These are phyloP conservation scores for Alternaria ethzedia DNA, from an alignment of 2,329 filamentous ascomycete genomes.

Conservation along the genomic window DNA sequence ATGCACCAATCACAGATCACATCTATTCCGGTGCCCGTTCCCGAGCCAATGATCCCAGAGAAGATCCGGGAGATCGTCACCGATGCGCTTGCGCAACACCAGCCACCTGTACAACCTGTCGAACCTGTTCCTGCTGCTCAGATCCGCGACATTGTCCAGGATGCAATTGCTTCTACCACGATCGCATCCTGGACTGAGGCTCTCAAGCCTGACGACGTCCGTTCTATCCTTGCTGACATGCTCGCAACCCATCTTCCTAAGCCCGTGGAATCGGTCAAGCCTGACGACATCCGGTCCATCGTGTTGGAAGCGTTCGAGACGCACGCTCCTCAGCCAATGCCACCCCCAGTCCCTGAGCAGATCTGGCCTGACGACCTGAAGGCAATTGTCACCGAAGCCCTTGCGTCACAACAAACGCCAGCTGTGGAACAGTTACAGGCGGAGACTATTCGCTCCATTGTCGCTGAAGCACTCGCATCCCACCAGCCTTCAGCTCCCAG, in stretches of 20 bases:
- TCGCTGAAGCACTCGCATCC: slow-evolving; percentile 36
- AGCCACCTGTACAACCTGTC: slow-evolving; percentile 31
- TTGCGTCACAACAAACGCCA: slow-evolving; percentile 51
- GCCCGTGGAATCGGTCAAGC: slow-evolving; percentile 21
- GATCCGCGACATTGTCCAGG: slow-evolving; percentile 66
- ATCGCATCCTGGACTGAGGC: slow-evolving; percentile 26
- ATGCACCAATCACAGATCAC: slow-evolving; percentile 49
- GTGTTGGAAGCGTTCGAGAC: slow-evolving; percentile 39
- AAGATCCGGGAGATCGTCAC: slow-evolving; percentile 69
- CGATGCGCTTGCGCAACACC: slow-evolving; percentile 65
- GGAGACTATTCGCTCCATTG: slow-evolving; percentile 35
- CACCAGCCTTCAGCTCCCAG: slow-evolving; percentile 26
- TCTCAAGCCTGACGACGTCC: slow-evolving; percentile 38
- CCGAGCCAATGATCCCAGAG: slow-evolving; percentile 61
- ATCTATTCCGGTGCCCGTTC: slow-evolving; percentile 33
- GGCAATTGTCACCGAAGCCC: slow-evolving; percentile 63
- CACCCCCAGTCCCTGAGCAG: slow-evolving; percentile 35
- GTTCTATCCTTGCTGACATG: slow-evolving; percentile 33
- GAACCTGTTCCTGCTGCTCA: slow-evolving; percentile 67
- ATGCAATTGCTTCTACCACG: slow-evolving; percentile 64
- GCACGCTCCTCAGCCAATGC: slow-evolving; percentile 33
- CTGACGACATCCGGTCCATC: slow-evolving; percentile 35
- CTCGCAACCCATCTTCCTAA: slow-evolving; percentile 24
- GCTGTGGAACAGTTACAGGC: slow-evolving; percentile 26
- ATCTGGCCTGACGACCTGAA: slow-evolving; percentile 58